A percentile compares a stretch with the other conserved stretches of the same genome.
phyloP scores from a whole-genome alignment of 2,329 filamentous ascomycete species.

The Leptographium lundbergii region DNA sequence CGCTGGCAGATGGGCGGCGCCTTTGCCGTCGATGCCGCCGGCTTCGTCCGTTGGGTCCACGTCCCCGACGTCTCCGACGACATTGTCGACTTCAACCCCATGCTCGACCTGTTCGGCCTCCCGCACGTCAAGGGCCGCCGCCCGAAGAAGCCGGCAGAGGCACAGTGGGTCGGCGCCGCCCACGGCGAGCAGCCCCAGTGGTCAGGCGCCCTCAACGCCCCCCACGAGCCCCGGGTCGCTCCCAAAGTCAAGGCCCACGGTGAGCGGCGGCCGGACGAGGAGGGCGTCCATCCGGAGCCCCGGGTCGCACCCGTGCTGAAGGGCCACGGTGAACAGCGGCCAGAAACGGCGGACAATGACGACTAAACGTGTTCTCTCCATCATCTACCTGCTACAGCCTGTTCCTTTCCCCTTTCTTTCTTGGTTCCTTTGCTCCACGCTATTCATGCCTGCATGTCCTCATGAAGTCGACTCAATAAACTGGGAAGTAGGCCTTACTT shows the following conservation, averaged over 20 bases:
- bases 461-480: neutral
- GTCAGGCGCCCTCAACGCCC: no score
- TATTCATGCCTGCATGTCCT: neutral
- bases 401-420: neutral
- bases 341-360: no score
- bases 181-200: no score
- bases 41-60: constrained; percentile 39
- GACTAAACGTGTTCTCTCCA: neutral
- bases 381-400: neutral
- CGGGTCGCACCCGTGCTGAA: no score
- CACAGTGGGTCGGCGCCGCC: no score
- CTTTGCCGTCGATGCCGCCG: constrained; percentile 45
- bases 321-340: no score
- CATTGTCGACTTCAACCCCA: constrained; percentile 34
- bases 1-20: constrained; percentile 57
- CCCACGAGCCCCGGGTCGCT: no score
- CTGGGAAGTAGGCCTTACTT: neutral
- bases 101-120: constrained; percentile 8
- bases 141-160: neutral
- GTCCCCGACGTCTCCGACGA: constrained; percentile 37
- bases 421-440: neutral
- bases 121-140: constrained; percentile 4
- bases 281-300: no score
- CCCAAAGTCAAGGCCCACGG: no score
- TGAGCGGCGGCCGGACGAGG: no score